Conservation (phyloP, 2,329 filamentous ascomycete genomes). For the Alternaria sp. region DNA sequence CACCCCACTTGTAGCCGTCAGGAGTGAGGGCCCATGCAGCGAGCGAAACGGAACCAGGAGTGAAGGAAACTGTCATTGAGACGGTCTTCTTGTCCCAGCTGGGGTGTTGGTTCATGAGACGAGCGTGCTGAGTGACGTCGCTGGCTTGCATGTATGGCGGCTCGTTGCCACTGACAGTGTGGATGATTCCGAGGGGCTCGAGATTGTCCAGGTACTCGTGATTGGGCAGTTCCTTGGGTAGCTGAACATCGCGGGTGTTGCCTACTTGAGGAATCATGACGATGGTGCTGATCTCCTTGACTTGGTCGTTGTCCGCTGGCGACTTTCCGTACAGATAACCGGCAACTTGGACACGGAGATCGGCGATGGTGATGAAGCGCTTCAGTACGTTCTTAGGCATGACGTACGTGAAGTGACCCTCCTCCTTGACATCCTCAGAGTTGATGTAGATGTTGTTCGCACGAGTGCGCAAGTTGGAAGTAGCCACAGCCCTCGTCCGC, state of each 20-base stretch:
- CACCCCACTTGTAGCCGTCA: constrained; percentile 94
- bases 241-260: constrained; percentile 86
- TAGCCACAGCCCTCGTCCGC: constrained; percentile 95
- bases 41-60: constrained; percentile 92
- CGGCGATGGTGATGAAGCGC: constrained; percentile 96
- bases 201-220: constrained; percentile 86
- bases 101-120: constrained; percentile 82
- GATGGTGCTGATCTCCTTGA: constrained; percentile 96
- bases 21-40: constrained; percentile 93
- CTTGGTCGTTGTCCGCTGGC: constrained; percentile 90
- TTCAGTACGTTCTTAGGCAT: constrained; percentile 99
- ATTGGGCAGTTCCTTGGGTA: constrained; percentile 87
- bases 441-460: constrained; percentile 99
- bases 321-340: constrained; percentile 94
- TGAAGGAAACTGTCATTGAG: constrained; percentile 95
- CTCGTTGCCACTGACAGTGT: constrained; percentile 94
- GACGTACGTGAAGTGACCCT: constrained; percentile 89
- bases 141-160: constrained; percentile 93
- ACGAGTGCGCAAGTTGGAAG: constrained; percentile 89
- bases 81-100: constrained; percentile 89
- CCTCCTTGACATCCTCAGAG: constrained; percentile 88
- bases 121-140: constrained; percentile 93
- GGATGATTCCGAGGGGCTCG: constrained; percentile 92
- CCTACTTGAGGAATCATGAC: constrained; percentile 98
- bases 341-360: constrained; percentile 94